These are phyloP conservation scores for Phylloporus sp. DNA, from an alignment of 768 basidiomycete genomes.

Conservation along the genomic window DNA sequence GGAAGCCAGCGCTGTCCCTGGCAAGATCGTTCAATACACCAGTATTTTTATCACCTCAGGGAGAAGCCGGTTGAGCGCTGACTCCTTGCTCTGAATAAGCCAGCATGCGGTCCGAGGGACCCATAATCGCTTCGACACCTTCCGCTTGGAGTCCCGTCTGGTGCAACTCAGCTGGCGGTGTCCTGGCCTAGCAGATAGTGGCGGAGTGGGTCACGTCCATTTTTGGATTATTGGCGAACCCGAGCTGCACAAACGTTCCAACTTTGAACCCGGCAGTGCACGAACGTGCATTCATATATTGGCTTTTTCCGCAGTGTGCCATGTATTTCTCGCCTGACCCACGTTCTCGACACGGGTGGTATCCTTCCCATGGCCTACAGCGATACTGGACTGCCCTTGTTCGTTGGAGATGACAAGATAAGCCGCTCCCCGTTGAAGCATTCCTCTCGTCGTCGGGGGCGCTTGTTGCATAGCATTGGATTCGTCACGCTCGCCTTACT, in stretches of 20 bases:
- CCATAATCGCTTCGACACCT: neutral
- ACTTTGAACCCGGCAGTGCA: conserved; percentile 3
- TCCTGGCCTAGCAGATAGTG: neutral
- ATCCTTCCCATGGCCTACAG: neutral
- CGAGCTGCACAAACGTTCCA: conserved; percentile 12
- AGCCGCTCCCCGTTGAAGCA: neutral
- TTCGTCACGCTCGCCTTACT: conserved; percentile 17
- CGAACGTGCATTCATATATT: conserved; percentile 25
- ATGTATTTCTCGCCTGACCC: conserved; percentile 4
- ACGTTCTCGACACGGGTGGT: conserved; percentile 2
- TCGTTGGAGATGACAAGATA: conserved; percentile 5
- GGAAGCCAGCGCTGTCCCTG: neutral
- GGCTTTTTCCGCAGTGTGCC: neutral
- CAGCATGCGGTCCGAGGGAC: neutral
- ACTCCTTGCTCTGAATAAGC: neutral
- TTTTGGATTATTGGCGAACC: conserved; percentile 8
- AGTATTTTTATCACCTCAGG: neutral
- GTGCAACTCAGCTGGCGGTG: neutral
- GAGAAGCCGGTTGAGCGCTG: neutral
- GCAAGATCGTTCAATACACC: no score
- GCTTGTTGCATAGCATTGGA: neutral
- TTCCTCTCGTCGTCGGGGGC: conserved; percentile 1
- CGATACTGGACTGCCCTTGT: conserved; percentile 6
- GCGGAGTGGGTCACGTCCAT: conserved; percentile 1
- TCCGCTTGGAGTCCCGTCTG: neutral